phyloP scores from a whole-genome alignment of 371 early-diverging fungal species.

The Mortierella sp. region DNA sequence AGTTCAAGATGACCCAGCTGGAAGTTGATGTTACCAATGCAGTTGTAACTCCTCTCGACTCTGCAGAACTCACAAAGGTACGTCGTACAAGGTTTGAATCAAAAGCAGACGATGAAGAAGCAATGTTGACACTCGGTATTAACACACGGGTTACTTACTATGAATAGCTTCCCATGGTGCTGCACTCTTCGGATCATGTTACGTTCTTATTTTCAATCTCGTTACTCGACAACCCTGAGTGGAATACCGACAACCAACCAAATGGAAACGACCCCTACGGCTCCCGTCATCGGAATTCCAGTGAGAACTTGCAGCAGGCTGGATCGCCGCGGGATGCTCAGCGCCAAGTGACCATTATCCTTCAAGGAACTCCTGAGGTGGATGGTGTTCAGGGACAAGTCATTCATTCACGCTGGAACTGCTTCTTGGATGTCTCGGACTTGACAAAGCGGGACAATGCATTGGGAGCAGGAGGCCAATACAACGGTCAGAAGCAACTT shows the following conservation, averaged over 20 bases:
- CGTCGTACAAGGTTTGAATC: neutral
- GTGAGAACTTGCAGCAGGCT: constrained; percentile 25
- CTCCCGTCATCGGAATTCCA: constrained; percentile 34
- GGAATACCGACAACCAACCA: constrained; percentile 27
- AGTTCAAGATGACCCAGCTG: constrained; percentile 66
- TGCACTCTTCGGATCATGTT: constrained; percentile 70
- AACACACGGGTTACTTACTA: neutral
- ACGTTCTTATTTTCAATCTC: constrained; percentile 75
- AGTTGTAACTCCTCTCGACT: constrained; percentile 62
- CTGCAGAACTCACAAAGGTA: constrained; percentile 54
- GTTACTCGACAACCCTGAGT: constrained; percentile 66
- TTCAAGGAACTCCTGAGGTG: constrained; percentile 68
- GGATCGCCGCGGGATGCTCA: constrained; percentile 42
- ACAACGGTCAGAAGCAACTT: constrained; percentile 32
- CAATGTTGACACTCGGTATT: neutral
- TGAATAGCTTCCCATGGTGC: constrained; percentile 61
- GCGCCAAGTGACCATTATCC: constrained; percentile 73
- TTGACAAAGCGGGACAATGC: constrained; percentile 65
- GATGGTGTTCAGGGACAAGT: constrained; percentile 65
- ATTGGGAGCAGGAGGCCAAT: constrained; percentile 16
- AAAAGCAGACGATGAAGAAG: neutral
- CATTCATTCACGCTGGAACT: constrained; percentile 78
- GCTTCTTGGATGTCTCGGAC: constrained; percentile 73
- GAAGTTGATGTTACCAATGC: constrained; percentile 75
- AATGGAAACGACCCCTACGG: constrained; percentile 23